Percentiles rank a stretch among this genome's conserved stretches.
Evolutionary conservation across 768 basidiomycete species (phyloP).

Genomic region (Boletellus sp.): DNA sequence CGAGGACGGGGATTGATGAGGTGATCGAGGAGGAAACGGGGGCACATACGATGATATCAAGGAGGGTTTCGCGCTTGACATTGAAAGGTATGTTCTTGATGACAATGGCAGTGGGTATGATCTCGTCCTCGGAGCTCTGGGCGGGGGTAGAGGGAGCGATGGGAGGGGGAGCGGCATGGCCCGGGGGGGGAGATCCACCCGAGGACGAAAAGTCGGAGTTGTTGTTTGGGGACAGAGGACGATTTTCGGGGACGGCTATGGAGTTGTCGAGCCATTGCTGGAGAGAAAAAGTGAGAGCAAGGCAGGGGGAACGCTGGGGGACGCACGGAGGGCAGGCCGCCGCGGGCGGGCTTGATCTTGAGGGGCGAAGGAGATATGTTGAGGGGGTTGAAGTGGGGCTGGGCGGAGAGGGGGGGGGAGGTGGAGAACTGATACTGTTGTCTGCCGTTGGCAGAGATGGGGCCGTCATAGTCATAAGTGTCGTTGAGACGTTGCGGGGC

Average conservation of each 20-base stretch:
- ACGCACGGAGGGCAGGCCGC: constrained; percentile 50
- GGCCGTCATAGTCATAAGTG: constrained; percentile 78
- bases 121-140: constrained; percentile 71
- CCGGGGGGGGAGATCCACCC: constrained; percentile 73
- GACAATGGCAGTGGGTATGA: constrained; percentile 98
- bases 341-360: constrained; percentile 68
- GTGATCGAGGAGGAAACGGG: not conserved
- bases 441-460: constrained; percentile 45
- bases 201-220: constrained; percentile 87
- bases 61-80: constrained; percentile 92
- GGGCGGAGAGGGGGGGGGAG: constrained; percentile 53
- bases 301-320: too few relatives aligned
- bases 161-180: constrained; percentile 41
- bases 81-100: constrained; percentile 99
- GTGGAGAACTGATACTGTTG: constrained; percentile 74
- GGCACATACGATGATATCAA: constrained; percentile 87
- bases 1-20: constrained; percentile 13
- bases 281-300: constrained; percentile 20
- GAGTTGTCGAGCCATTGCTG: constrained; percentile 87
- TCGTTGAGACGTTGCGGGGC: constrained; percentile 82
- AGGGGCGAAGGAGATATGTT: constrained; percentile 65
- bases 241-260: constrained; percentile 52
- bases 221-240: constrained; percentile 80
- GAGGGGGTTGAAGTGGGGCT: constrained; percentile 46
- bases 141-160: constrained; percentile 49